Evolutionary conservation across 2,329 filamentous ascomycete genomes (phyloP).

Genomic region (Paecilomyces dactylethromorphus): DNA sequence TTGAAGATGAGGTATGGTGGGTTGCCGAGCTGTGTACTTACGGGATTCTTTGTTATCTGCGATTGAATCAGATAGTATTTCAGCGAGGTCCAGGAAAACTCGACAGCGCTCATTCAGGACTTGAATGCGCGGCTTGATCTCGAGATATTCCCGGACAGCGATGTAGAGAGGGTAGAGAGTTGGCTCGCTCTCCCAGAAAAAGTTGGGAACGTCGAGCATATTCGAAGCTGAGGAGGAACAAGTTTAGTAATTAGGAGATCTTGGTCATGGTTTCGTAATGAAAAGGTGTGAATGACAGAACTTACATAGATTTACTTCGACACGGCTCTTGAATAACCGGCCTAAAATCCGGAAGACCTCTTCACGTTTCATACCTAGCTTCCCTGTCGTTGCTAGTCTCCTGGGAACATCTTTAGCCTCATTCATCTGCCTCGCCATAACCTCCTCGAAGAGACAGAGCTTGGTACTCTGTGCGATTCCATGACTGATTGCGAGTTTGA

Average conservation of each 20-base stretch:
- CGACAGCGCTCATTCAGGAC: slow-evolving; percentile 95
- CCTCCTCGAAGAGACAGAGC: slow-evolving; percentile 89
- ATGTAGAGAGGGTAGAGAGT: slow-evolving; percentile 90
- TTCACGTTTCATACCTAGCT: slow-evolving; percentile 81
- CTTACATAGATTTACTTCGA: slow-evolving; percentile 96
- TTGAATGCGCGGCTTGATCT: slow-evolving; percentile 92
- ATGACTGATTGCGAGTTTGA: slow-evolving; percentile 95
- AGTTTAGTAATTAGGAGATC: background rate
- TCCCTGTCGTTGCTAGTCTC: slow-evolving; percentile 77
- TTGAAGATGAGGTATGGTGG: too few species aligned
- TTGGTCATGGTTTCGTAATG: background rate
- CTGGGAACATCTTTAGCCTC: slow-evolving; percentile 90
- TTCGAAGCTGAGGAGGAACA: slow-evolving; percentile 65
- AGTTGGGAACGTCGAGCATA: slow-evolving; percentile 90
- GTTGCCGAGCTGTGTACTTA: slow-evolving; percentile 17
- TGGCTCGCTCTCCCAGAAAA: slow-evolving; percentile 97
- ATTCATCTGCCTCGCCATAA: slow-evolving; percentile 90
- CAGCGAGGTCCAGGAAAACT: slow-evolving; percentile 92
- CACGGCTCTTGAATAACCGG: slow-evolving; percentile 82
- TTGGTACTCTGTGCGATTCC: slow-evolving; percentile 97
- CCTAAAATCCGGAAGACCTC: slow-evolving; percentile 92
- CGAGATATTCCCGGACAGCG: slow-evolving; percentile 92
- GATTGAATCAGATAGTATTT: slow-evolving; percentile 87
- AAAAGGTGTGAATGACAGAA: slow-evolving; percentile 9
- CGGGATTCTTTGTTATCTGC: slow-evolving; percentile 91